A percentile compares a stretch with the other conserved stretches of the same genome.
These are phyloP conservation scores for Trametes meyenii DNA, from an alignment of 768 basidiomycete species.

Conservation along the genomic window DNA sequence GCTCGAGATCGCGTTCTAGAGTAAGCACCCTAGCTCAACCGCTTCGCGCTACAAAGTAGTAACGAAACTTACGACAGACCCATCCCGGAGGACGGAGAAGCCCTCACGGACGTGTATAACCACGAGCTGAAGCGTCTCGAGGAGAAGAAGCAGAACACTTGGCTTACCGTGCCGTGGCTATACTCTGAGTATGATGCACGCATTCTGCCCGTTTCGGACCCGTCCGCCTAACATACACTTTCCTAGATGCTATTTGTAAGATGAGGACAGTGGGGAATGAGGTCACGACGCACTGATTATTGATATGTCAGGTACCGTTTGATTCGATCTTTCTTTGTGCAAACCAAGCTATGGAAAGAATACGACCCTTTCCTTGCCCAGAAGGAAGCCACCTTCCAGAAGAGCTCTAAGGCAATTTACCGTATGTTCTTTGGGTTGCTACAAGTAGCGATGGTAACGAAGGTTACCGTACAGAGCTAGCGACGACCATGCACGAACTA, in stretches of 20 bases:
- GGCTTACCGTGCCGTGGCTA: conserved; percentile 96
- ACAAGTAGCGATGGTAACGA: not conserved
- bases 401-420: conserved; percentile 75
- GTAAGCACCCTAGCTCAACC: conserved; percentile 43
- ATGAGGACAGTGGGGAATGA: not conserved
- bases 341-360: conserved; percentile 66
- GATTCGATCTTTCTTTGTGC: conserved; percentile 70
- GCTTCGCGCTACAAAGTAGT: not conserved
- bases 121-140: conserved; percentile 58
- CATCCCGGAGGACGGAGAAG: conserved; percentile 76
- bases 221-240: not conserved
- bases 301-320: conserved; percentile 72
- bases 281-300: not conserved
- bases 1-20: conserved; percentile 68
- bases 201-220: no score
- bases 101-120: conserved; percentile 77
- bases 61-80: conserved; percentile 42
- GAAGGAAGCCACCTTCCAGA: conserved; percentile 81
- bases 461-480: conserved; percentile 55
- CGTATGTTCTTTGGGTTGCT: conserved; percentile 47
- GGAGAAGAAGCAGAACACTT: conserved; percentile 58
- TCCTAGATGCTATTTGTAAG: conserved; percentile 24
- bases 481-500: conserved; percentile 70
- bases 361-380: conserved; percentile 85
- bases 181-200: conserved; percentile 76